These are phyloP conservation scores for Xylariaceae sp. DNA, from an alignment of 2,329 filamentous ascomycete species.

Conservation along the genomic window DNA sequence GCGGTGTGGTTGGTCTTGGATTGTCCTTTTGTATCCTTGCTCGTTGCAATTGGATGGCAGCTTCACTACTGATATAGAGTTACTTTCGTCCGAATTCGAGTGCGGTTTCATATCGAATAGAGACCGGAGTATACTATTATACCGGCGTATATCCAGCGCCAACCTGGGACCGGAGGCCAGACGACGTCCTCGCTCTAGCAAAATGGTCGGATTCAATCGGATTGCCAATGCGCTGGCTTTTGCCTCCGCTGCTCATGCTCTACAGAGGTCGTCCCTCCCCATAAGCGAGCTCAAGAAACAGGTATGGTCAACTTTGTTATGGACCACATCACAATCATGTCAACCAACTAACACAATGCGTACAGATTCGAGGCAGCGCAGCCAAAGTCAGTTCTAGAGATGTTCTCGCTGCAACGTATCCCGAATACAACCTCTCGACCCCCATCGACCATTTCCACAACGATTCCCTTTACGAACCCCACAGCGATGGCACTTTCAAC, in stretches of 20 bases:
- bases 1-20: too few species aligned
- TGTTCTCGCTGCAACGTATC: conserved; percentile 30
- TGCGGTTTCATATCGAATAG: too few species aligned
- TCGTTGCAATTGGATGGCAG: too few species aligned
- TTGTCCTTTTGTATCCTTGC: too few species aligned
- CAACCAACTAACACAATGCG: too few species aligned
- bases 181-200: conserved; percentile 5
- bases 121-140: too few species aligned
- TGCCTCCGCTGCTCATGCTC: conserved; percentile 21
- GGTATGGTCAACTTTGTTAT: conserved; percentile 11
- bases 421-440: conserved; percentile 42
- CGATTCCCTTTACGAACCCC: conserved; percentile 73
- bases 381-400: not conserved
- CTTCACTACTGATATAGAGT: too few species aligned
- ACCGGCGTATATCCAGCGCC: too few species aligned
- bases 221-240: conserved; percentile 21
- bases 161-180: not conserved
- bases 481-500: conserved; percentile 64
- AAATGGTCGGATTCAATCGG: conserved; percentile 17
- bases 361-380: not conserved
- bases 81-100: too few species aligned
- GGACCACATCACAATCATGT: too few species aligned
- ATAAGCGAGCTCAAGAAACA: conserved; percentile 31
- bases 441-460: conserved; percentile 83
- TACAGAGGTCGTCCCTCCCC: conserved; percentile 26